Evolutionary conservation across 2,329 filamentous ascomycete species (phyloP).

Genomic region (Drechslerella dactyloides): DNA sequence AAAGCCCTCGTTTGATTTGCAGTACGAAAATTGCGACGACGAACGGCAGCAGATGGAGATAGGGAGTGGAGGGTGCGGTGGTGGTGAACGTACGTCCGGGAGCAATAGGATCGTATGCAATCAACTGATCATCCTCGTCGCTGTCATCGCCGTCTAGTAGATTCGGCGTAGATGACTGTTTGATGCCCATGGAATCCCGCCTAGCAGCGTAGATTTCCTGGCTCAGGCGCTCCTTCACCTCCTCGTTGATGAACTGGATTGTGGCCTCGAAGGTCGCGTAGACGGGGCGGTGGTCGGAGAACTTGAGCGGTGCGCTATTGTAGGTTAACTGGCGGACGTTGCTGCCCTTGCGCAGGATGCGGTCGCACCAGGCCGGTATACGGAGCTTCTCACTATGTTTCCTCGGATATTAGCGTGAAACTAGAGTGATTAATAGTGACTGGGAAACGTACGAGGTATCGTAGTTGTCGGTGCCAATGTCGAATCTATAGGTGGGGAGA

Average conservation of each 20-base stretch:
- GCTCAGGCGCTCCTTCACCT: slow-evolving; percentile 73
- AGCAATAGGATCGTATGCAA: slow-evolving; percentile 81
- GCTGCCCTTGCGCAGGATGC: slow-evolving; percentile 82
- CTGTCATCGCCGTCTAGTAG: slow-evolving; percentile 69
- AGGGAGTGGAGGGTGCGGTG: slow-evolving; percentile 59
- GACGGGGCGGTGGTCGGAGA: slow-evolving; percentile 96
- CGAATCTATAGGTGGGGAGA: slow-evolving; percentile 93
- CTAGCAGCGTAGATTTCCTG: slow-evolving; percentile 74
- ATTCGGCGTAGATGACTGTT: slow-evolving; percentile 63
- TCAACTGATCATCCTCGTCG: slow-evolving; percentile 72
- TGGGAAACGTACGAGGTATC: slow-evolving; percentile 76
- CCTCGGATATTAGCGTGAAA: slow-evolving; percentile 18
- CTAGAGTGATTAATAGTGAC: not conserved
- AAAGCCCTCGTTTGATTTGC: not conserved
- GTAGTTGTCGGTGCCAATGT: slow-evolving; percentile 84
- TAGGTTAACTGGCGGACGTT: slow-evolving; percentile 85
- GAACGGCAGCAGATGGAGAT: slow-evolving; percentile 24
- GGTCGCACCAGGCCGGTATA: slow-evolving; percentile 97
- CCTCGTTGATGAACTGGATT: slow-evolving; percentile 80
- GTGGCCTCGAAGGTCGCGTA: slow-evolving; percentile 86
- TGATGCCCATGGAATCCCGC: slow-evolving; percentile 67
- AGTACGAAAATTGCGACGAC: slow-evolving; percentile 46
- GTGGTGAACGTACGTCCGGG: slow-evolving; percentile 73
- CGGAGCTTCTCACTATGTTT: slow-evolving; percentile 77
- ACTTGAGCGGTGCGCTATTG: slow-evolving; percentile 77